Evolutionary conservation across 1,284 basidiomycete genomes (phyloP), one percentile per base, ranked within the genome.

Genomic region (Marasmius oreades): DNA sequence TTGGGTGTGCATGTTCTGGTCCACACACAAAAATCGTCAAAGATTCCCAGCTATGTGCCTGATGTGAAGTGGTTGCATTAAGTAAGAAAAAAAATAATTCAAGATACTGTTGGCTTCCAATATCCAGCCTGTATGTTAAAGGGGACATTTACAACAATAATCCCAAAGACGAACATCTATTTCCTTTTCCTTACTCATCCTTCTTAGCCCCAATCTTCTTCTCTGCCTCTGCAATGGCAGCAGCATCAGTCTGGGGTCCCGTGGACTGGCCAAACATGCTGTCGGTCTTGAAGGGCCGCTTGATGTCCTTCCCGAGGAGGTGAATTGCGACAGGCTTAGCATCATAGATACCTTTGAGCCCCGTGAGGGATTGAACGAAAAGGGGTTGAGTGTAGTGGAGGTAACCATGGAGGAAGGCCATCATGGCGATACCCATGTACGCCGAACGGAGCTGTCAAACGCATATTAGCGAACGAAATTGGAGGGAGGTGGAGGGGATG

Each of bases 361-460:
- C 92, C 92, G 95, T 95, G 63, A 96, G 80, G 31, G 82, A 82
- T 71, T 96, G 93, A 61, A 96, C 88, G 76, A 96, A 95, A 60
- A 95, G 81, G 10, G 93, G 94, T 67, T 95, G 93, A 11, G 92
- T 94, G 79, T 90, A 95, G 67, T 90, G 84, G 71, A 93, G 74
- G 80, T 95, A 96, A 52, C 88, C 62, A 73, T 96, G 93, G 76
- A 96, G 85, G 79, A 95, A 88, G 55, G 67, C 78, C 91, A 94
- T 94, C 88, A 94, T 93, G 47, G 86, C 88, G 64, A 93, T 71
- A 60, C 90, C 89, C 70, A 90, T 86, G 73, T 87, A 90, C 6
- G 85, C 85, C 31, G 84, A 81, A 56, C 88, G 86, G 60, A 88
- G 76, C 85, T 88, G 62, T 23, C 24, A 28, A 28, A 44, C 2